Evolutionary conservation across 1,284 basidiomycete species (phyloP), one percentile per base, ranked within the genome.

Genomic region (Cutaneotrichosporon sp.): DNA sequence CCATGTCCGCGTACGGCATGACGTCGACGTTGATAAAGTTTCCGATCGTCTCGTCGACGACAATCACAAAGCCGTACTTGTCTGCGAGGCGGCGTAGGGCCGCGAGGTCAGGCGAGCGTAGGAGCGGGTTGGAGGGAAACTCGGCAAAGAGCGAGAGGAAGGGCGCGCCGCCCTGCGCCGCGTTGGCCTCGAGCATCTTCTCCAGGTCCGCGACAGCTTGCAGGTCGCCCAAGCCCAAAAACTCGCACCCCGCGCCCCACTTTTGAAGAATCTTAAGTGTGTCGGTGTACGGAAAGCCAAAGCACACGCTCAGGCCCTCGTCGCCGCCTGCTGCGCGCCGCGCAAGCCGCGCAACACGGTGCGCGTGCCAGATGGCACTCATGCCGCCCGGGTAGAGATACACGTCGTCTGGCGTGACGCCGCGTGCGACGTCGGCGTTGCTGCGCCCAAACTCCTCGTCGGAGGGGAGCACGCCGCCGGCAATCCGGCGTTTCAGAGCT

Each of bases 21-120:
- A 96, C 88, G 65, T 96, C 87, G 42, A 98, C 91, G 64, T 98
- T 98, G 62, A 91, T 82, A 65, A 96, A 94, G 72, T 93, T 97
- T 30, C 94, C 94, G 48, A 99, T 84, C 1, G 92, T 97, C 71
- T 98, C 96, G 70, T 99, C 94, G 26, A 98, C 79, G 17, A 97
- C 84, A 49, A 98, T 81, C 26, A 91, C 74, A 72, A 97, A 97
- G 40, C 86, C 83, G 67, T 92, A 86, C 70, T 87, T 82, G 73
- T 97, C 89, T 0, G 94, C 93, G 9, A 99, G 79, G 17, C 77
- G 69, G 46, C 91, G 81, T 18, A 99, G 78, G 12, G 85, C 81
- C n/a, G 80, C 78, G 1, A 99, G 79, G 66, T 97, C 81, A 2
- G 90, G 82, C 1, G 85, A 87, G 17, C 89, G 84, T 12, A 99